Evolutionary conservation across 2,329 filamentous ascomycete species (phyloP).

Genomic region (Catunica adiposa): DNA sequence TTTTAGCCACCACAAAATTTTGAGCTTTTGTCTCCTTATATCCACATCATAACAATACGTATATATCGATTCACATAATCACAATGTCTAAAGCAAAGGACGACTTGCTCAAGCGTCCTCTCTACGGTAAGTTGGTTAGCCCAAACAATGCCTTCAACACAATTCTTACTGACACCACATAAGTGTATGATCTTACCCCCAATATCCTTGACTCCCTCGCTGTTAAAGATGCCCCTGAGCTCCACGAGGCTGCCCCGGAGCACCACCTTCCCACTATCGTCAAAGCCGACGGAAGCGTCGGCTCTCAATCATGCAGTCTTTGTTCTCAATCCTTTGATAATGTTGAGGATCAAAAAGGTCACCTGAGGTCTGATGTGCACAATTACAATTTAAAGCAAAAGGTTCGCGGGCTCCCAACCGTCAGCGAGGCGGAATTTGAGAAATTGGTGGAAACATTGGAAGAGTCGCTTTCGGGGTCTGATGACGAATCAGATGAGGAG

Average conservation of each 20-base stretch:
- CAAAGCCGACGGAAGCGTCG: slow-evolving; percentile 28
- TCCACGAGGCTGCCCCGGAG: slow-evolving; percentile 14
- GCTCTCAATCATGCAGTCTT: slow-evolving; percentile 62
- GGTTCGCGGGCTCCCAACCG: slow-evolving; percentile 52
- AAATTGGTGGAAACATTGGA: slow-evolving; percentile 66
- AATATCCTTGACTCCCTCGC: slow-evolving; percentile 55
- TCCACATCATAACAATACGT: background rate
- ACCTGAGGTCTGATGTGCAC: slow-evolving; percentile 81
- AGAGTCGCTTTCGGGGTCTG: slow-evolving; percentile 82
- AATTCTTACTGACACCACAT: background rate
- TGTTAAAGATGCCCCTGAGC: slow-evolving; percentile 23
- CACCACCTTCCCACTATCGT: background rate
- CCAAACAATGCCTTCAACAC: too few relatives aligned
- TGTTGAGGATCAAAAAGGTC: slow-evolving; percentile 65
- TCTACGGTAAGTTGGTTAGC: slow-evolving; percentile 7
- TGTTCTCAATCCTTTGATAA: slow-evolving; percentile 57
- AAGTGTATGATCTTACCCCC: slow-evolving; percentile 68
- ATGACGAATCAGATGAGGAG: slow-evolving; percentile 55
- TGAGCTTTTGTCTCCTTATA: background rate
- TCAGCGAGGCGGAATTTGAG: slow-evolving; percentile 73
- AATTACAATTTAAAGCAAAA: slow-evolving; percentile 91
- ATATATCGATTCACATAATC: background rate
- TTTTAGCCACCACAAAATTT: background rate
- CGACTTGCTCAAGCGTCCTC: slow-evolving; percentile 9
- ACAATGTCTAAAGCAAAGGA: slow-evolving; percentile 7